phyloP scores from a whole-genome alignment of 1,139 yeast genomes.

The Lodderomyces theae region DNA sequence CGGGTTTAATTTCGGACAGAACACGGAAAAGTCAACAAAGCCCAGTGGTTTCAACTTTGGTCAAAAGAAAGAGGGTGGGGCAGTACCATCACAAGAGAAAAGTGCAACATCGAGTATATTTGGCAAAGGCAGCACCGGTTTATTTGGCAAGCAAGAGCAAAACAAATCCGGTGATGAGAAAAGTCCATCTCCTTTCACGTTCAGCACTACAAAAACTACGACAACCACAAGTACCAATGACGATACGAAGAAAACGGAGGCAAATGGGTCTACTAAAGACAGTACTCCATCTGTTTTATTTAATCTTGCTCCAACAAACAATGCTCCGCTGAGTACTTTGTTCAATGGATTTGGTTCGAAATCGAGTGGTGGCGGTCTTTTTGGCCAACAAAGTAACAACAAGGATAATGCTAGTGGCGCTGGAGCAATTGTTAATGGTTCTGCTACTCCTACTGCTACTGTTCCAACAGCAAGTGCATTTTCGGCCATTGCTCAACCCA shows the following conservation, averaged over 20 bases:
- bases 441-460: not conserved
- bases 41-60: not conserved
- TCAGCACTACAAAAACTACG: not conserved
- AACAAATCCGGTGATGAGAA: not conserved
- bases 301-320: not conserved
- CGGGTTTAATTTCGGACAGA: not conserved
- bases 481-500: not conserved
- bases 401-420: not conserved
- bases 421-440: not conserved
- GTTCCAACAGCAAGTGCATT: no score
- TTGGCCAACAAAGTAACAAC: not conserved
- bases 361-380: not conserved
- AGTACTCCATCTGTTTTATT: not conserved
- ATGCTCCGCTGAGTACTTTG: no score
- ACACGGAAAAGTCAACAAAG: no score
- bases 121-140: conserved; percentile 2
- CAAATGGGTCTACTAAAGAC: no score
- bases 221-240: not conserved
- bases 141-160: conserved; percentile 4
- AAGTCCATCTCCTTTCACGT: not conserved
- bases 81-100: conserved; percentile 2
- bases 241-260: not conserved
- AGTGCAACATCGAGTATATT: conserved; percentile 2
- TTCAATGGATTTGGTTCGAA: not conserved
- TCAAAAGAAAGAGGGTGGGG: not conserved